Evolutionary conservation across 2,329 filamentous ascomycete species (phyloP).

Genomic region (Chrysosporium keratinophilum): DNA sequence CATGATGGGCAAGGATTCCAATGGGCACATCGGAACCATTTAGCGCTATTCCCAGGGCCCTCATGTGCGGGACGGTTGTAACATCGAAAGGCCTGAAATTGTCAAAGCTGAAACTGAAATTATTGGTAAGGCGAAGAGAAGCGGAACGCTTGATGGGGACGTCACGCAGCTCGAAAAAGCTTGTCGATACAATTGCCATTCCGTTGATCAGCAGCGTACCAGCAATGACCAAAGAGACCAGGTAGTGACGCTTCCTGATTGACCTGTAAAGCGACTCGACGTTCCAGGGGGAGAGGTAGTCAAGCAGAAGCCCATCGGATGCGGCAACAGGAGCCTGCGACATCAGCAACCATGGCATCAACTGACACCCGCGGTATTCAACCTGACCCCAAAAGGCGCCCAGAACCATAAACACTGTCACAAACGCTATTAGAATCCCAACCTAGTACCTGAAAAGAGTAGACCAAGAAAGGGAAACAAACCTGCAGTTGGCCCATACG

Average conservation of each 20-base stretch:
- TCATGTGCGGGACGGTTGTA: conserved; percentile 9
- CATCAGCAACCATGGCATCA: conserved; percentile 13
- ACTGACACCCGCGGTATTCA: conserved; percentile 5
- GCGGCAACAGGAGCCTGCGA: conserved; percentile 4
- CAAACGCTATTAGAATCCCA: conserved; percentile 6
- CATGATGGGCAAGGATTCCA: conserved; percentile 9
- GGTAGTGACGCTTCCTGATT: conserved; percentile 9
- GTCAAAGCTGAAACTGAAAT: conserved; percentile 2
- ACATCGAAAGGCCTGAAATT: conserved; percentile 6
- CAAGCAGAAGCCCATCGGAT: conserved; percentile 9
- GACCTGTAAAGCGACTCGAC: conserved; percentile 7
- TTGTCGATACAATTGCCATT: conserved; percentile 8
- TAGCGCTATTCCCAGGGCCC: conserved; percentile 1
- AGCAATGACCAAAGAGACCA: conserved; percentile 7
- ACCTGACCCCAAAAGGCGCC: conserved; percentile 8
- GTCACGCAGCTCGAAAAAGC: conserved; percentile 8
- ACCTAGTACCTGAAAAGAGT: conserved; percentile 2
- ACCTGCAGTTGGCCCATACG: conserved; percentile 13
- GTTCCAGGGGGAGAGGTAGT: conserved; percentile 13
- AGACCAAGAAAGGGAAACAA: not conserved
- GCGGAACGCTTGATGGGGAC: conserved; percentile 4
- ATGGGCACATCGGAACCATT: conserved; percentile 5
- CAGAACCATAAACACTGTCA: conserved; percentile 9
- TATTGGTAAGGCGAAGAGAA: conserved; percentile 5
- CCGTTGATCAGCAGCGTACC: conserved; percentile 8